phyloP scores from a whole-genome alignment of 2,329 filamentous ascomycete species.

The Phaeosphaeria sp. region DNA sequence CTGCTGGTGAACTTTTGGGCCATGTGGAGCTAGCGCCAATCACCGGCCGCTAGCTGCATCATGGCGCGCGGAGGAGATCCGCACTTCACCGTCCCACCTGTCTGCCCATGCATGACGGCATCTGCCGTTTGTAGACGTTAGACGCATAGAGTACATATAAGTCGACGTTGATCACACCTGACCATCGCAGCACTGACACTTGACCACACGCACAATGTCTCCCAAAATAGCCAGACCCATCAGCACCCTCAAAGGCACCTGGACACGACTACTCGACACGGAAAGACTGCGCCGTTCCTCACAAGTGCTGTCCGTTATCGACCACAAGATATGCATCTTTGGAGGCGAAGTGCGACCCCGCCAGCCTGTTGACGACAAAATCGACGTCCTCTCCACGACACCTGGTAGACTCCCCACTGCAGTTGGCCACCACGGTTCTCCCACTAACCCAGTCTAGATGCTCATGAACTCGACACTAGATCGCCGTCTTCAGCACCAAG shows the following conservation, averaged over 20 bases:
- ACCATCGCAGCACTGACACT: neutral
- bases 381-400: slow-evolving; percentile 68
- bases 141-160: too few relatives aligned
- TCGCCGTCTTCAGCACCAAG: slow-evolving; percentile 59
- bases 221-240: slow-evolving; percentile 25
- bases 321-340: slow-evolving; percentile 71
- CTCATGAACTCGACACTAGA: slow-evolving; percentile 41
- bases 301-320: slow-evolving; percentile 70
- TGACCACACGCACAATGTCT: slow-evolving; percentile 25
- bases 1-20: slow-evolving; percentile 18
- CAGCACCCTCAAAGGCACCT: slow-evolving; percentile 41
- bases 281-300: slow-evolving; percentile 72
- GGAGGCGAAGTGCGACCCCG: slow-evolving; percentile 75
- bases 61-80: slow-evolving; percentile 11
- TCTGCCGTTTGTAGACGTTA: neutral
- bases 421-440: slow-evolving; percentile 3
- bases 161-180: slow-evolving; percentile 1
- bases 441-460: slow-evolving; percentile 49
- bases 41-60: slow-evolving; percentile 13
- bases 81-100: neutral
- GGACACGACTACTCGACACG: slow-evolving; percentile 44
- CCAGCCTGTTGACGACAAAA: slow-evolving; percentile 73
- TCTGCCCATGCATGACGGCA: slow-evolving; percentile 12
- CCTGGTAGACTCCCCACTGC: slow-evolving; percentile 17
- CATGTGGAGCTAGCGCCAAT: slow-evolving; percentile 10